Evolutionary conservation across 2,329 filamentous ascomycete species (phyloP).

Genomic region (Penicillium brevicompactum): DNA sequence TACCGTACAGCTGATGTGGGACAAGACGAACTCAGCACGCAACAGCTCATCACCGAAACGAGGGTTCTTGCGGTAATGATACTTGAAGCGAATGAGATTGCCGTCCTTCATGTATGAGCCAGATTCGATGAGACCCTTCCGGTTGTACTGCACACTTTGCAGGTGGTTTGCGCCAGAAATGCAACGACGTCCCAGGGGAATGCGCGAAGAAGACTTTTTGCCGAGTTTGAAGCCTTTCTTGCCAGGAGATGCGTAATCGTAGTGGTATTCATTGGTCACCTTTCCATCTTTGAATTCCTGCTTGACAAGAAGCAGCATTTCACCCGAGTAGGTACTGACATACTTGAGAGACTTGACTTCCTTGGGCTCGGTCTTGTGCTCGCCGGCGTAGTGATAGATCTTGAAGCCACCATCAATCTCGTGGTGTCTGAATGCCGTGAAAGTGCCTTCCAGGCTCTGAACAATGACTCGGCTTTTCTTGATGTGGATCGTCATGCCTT

Average conservation of each 20-base stretch:
- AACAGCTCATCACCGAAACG: constrained; percentile 59
- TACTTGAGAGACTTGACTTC: constrained; percentile 44
- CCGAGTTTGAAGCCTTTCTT: constrained; percentile 31
- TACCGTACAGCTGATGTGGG: constrained; percentile 57
- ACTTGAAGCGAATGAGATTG: constrained; percentile 57
- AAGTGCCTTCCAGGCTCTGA: constrained; percentile 50
- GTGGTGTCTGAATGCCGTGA: constrained; percentile 53
- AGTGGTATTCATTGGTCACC: constrained; percentile 51
- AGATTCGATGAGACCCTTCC: constrained; percentile 54
- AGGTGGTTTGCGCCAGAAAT: constrained; percentile 48
- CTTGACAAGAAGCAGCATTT: constrained; percentile 48
- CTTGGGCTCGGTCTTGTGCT: constrained; percentile 50
- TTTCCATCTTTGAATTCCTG: constrained; percentile 50
- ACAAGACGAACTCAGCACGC: constrained; percentile 56
- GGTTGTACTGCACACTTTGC: constrained; percentile 55
- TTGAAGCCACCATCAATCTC: constrained; percentile 42
- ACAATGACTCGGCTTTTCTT: constrained; percentile 52
- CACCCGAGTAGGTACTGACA: constrained; percentile 52
- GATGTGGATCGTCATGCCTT: constrained; percentile 51
- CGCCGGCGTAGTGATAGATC: constrained; percentile 43
- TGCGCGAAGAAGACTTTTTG: constrained; percentile 32
- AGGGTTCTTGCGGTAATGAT: constrained; percentile 57
- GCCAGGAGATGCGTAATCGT: constrained; percentile 43
- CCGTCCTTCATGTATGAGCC: constrained; percentile 57
- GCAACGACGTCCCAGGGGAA: constrained; percentile 52